Base-by-base conservation (phyloP, 2,329 filamentous ascomycete species). In the Pseudogymnoascus sp. region DNA sequence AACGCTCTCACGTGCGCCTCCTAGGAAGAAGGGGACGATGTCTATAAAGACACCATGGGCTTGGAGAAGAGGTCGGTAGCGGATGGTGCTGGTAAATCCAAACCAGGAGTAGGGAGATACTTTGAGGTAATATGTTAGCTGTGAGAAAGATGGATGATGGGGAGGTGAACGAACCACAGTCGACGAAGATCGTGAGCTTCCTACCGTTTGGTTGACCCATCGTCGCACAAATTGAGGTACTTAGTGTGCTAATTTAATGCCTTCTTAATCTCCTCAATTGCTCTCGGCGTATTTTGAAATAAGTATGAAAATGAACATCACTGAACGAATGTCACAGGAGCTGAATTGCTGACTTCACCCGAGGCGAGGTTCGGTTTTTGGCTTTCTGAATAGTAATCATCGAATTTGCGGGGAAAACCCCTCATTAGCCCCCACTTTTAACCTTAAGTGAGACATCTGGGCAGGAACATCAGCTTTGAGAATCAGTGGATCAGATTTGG, bases 31-130 rank as follows among this genome's bases (percentile, higher is more conserved):
- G 6, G 66, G 66, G 14, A 66, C 18, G 23, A 68, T 68, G 34
- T 68, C 53, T 16, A 68, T 61, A 10, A 46, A 37, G 16, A 68
- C 62, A 28, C 65, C 66, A 23, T 68, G 44, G 16, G 64, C 63
- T 28, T 64, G 44, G n/a, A 67, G 64, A 4, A 59, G 42, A 1
- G 65, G 65, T 2, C 66, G 62, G 38, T 64, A 59, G 12, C 60
- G 62, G 31, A 66, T 28, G n/a, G 59, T 59, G 46, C 61, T 66
- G 36, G 63, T 65, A 40, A 67, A 61, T 7, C 65, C 66, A 50
- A 66, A 68, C 65, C 66, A 68, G 18, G 66, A 68, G 60, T 68
- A 68, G 7, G 65, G 66, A 3, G 65, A 67, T 40, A 67, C 66
- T 66, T 40, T 10, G 59, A 31, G 11, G 14, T 36, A n/a, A 61